Evolutionary conservation across 2,329 filamentous ascomycete species (phyloP), one percentile per base, ranked within the genome.

Genomic region (Eutypa lata): DNA sequence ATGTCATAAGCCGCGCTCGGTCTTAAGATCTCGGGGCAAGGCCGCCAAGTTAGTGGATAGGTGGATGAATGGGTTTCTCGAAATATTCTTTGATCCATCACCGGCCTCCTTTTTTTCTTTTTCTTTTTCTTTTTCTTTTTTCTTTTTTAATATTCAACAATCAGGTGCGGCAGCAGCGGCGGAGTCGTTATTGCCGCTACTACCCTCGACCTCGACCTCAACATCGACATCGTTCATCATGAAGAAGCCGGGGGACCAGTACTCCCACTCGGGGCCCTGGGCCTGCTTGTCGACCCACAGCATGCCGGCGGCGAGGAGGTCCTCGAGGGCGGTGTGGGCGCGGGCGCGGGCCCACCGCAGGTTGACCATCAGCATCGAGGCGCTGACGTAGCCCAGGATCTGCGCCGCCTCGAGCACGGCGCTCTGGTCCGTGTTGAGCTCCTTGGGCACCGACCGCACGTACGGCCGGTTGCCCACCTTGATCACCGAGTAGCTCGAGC

Each of bases 341-440:
- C 94, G 80, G 6, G 91, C 89, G 44, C 83, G 78, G 60, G 93
- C 87, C 94, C 94, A 99, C 16, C 79, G 81, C 26, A 99, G 73
- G 68, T 99, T 99, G 48, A 88, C 74, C 72, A 89, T 87, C 51
- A 99, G 74, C 89, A 97, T 95, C 1, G 88, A 89, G 16, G 96
- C 83, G 53, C 88, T 96, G 49, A 97, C 89, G 66, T 91, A 96
- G 1, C 94, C 93, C 10, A 97, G 76, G 10, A 97, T 78, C 71
- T 97, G 91, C 7, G 91, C 90, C 1, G 89, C 92, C 75, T 97
- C 94, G 7, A 99, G 81, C 13, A 96, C 93, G 2, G 88, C 90
- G 48, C 89, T 90, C 75, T 99, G 94, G 69, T 99, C 94, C 14
- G 85, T 92, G 69, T 96, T 97, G 57, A 99, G 80, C 73, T 99